Percentiles rank a stretch among this genome's conserved stretches.
These are phyloP conservation scores for Cryptococcus deneoformans DNA, from an alignment of 1,284 basidiomycete genomes.

Conservation along the genomic window DNA sequence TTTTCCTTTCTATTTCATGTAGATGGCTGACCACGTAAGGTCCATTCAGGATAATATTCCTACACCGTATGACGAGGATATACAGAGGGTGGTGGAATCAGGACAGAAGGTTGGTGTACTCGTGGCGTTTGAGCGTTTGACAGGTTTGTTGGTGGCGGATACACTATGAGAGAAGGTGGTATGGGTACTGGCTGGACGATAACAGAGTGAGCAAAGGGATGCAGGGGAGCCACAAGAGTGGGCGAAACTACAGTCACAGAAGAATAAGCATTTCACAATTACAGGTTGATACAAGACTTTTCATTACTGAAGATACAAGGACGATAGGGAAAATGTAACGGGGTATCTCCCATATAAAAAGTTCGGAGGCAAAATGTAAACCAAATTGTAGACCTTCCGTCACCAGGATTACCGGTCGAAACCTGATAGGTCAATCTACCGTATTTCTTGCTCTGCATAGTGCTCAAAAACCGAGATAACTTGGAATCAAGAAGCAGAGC, in stretches of 20 bases:
- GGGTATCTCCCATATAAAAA: too few species aligned
- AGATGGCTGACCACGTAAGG: too few species aligned
- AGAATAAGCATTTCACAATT: neutral
- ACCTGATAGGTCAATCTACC: neutral
- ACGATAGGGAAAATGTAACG: too few species aligned
- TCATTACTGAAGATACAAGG: neutral
- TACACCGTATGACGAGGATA: too few species aligned
- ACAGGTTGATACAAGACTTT: neutral
- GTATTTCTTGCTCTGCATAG: neutral
- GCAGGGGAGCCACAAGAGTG: slow-evolving; percentile 4
- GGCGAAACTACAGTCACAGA: slow-evolving; percentile 2
- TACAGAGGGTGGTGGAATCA: neutral
- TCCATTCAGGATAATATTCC: too few species aligned
- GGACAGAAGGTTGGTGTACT: neutral
- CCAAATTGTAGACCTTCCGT: too few species aligned
- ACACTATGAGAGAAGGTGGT: slow-evolving; percentile 8
- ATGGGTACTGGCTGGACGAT: slow-evolving; percentile 7
- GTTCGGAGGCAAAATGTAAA: too few species aligned
- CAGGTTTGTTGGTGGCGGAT: neutral
- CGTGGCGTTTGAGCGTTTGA: neutral
- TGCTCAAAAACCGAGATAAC: neutral
- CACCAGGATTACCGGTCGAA: too few species aligned
- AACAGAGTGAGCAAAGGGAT: slow-evolving; percentile 4
- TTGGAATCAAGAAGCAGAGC: too few species aligned
- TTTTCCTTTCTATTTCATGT: too few species aligned